Percentiles rank a stretch among this genome's conserved stretches.
Evolutionary conservation across 257 asterid species (phyloP).

Genomic region (Gentiana macrophylla): DNA sequence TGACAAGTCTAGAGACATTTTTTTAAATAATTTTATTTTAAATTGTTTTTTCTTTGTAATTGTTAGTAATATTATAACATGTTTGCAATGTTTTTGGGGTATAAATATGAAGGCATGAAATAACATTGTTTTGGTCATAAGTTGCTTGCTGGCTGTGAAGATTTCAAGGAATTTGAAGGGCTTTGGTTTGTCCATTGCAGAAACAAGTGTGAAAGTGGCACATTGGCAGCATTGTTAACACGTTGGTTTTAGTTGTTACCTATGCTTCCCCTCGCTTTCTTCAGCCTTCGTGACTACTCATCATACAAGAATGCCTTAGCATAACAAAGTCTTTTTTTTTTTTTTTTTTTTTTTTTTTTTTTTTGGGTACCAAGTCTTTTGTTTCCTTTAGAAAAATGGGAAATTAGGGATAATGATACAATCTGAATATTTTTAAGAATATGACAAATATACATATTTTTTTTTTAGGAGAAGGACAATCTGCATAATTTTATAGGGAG

Average conservation of each 20-base stretch:
- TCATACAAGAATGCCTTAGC: too few relatives aligned
- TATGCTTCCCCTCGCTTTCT: background rate
- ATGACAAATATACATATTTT: too few relatives aligned
- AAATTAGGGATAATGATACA: too few relatives aligned
- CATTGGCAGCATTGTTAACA: conserved; percentile 2
- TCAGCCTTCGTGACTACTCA: too few relatives aligned
- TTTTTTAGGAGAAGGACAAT: too few relatives aligned
- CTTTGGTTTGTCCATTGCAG: conserved; percentile 35
- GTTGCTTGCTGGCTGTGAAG: conserved; percentile 44
- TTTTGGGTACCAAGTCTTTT: too few relatives aligned
- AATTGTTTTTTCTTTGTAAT: background rate
- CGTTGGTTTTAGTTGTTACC: background rate
- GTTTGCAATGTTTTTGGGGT: conserved; percentile 1
- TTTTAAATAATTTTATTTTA: background rate
- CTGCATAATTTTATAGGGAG: too few relatives aligned
- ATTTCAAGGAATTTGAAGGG: conserved; percentile 34
- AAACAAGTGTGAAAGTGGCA: background rate
- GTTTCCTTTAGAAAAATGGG: too few relatives aligned
- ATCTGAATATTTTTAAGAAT: too few relatives aligned
- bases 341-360: too few relatives aligned
- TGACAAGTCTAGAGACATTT: conserved; percentile 4
- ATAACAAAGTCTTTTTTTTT: too few relatives aligned
- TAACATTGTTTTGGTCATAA: conserved; percentile 12
- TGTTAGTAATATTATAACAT: background rate
- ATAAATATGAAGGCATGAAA: conserved; percentile 13